Conservation (phyloP, 1,139 yeast species). For the Magnusiomyces magnusii region DNA sequence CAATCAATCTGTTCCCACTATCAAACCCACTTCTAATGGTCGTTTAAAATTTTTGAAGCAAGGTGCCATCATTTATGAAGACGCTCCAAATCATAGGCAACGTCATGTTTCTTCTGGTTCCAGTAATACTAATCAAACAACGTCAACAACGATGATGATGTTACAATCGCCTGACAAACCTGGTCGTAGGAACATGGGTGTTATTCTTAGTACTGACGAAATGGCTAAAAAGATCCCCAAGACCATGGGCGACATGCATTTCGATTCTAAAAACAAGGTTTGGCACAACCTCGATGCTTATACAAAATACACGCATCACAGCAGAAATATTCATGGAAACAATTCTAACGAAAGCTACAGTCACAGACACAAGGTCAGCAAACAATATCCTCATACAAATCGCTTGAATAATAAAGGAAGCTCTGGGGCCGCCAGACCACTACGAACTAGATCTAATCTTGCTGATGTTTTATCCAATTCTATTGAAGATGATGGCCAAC, state of each 20-base stretch:
- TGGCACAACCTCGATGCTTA: conserved; percentile 7
- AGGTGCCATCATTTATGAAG: background rate
- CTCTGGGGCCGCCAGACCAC: background rate
- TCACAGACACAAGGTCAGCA: background rate
- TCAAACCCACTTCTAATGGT: background rate
- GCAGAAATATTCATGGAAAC: background rate
- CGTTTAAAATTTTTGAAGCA: background rate
- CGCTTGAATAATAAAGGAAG: background rate
- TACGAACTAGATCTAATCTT: background rate
- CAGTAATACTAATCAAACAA: background rate
- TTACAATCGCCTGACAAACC: conserved; percentile 1
- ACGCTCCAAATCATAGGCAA: background rate
- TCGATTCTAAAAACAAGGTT: conserved; percentile 8
- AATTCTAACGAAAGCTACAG: background rate
- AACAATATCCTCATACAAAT: background rate
- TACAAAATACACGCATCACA: background rate
- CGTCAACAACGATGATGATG: background rate
- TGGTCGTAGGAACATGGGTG: conserved; percentile 6
- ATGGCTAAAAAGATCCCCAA: conserved; percentile 7
- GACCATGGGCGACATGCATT: conserved; percentile 14
- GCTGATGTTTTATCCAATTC: background rate
- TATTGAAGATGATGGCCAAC: background rate
- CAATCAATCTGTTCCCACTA: background rate
- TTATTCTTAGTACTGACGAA: conserved; percentile 3
- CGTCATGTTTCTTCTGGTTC: background rate